Conservation (phyloP, 2,329 filamentous ascomycete species). For the Elsinoe australis region DNA sequence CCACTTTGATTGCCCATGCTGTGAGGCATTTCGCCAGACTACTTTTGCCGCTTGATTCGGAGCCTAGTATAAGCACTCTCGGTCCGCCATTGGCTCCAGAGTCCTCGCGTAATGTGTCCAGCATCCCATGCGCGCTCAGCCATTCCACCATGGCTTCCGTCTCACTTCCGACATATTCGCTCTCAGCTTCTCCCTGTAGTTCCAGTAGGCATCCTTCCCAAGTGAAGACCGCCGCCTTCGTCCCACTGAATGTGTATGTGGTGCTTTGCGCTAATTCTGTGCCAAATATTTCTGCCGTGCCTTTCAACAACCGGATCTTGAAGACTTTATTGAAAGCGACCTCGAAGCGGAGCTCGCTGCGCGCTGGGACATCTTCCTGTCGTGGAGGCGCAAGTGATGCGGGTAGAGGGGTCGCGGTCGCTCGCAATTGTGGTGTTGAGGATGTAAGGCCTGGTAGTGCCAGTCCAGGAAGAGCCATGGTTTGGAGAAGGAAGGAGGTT, state of each 20-base stretch:
- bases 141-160: constrained; percentile 68
- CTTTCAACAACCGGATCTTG: constrained; percentile 57
- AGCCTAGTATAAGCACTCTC: constrained; percentile 75
- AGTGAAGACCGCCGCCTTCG: constrained; percentile 81
- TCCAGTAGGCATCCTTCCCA: constrained; percentile 87
- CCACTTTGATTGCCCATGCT: constrained; percentile 78
- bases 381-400: constrained; percentile 27
- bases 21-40: constrained; percentile 48
- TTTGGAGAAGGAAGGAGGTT: neutral
- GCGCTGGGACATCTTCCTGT: constrained; percentile 37
- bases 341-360: constrained; percentile 40
- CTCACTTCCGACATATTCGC: constrained; percentile 65
- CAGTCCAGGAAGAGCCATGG: constrained; percentile 40
- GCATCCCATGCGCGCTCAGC: constrained; percentile 79
- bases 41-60: constrained; percentile 66
- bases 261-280: constrained; percentile 80
- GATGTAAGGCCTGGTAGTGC: constrained; percentile 35
- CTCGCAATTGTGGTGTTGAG: constrained; percentile 21
- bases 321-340: constrained; percentile 30
- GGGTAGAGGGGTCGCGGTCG: constrained; percentile 24
- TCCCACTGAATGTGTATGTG: constrained; percentile 70
- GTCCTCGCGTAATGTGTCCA: constrained; percentile 63
- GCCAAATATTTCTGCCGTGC: constrained; percentile 88
- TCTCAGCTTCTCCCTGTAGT: constrained; percentile 61
- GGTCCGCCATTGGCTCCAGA: constrained; percentile 53